A percentile compares a stretch with the other conserved stretches of the same genome.
Conservation (phyloP, 495 filamentous ascomycete species). For the Ascobolus immersus region DNA sequence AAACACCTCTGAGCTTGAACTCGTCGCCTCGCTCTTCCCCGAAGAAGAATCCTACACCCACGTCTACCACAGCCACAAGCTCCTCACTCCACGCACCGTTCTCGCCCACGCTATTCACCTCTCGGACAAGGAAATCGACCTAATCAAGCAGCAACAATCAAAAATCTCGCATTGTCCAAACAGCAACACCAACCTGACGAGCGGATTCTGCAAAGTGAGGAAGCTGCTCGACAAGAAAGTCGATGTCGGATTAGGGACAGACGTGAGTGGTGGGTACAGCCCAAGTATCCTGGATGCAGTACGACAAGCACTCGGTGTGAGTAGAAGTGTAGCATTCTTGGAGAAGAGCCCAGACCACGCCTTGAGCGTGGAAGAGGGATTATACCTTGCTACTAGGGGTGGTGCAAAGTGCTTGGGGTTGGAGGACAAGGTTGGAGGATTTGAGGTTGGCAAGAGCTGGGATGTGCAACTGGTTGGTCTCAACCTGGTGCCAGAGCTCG, state of each 20-base stretch:
- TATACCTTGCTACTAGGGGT: conserved; percentile 62
- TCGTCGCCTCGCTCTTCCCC: conserved; percentile 62
- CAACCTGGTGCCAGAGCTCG: conserved; percentile 18
- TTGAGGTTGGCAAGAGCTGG: conserved; percentile 70
- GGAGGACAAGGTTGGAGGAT: conserved; percentile 39
- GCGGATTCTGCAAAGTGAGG: conserved; percentile 46
- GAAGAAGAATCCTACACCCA: conserved; percentile 34
- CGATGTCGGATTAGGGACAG: conserved; percentile 62
- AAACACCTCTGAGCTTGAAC: conserved; percentile 42
- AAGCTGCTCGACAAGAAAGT: conserved; percentile 47
- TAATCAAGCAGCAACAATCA: conserved; percentile 32
- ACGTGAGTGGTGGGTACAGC: conserved; percentile 67
- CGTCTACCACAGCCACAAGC: conserved; percentile 49
- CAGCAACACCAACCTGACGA: conserved; percentile 54
- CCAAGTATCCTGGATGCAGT: conserved; percentile 53
- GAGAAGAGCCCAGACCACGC: conserved; percentile 23
- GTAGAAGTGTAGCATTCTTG: conserved; percentile 34
- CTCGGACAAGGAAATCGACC: conserved; percentile 29
- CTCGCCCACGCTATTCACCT: conserved; percentile 74
- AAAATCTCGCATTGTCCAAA: conserved; percentile 71
- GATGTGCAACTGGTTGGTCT: conserved; percentile 62
- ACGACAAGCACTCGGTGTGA: conserved; percentile 50
- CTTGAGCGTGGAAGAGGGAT: conserved; percentile 56
- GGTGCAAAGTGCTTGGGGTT: conserved; percentile 57
- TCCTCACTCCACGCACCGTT: conserved; percentile 49